Base-by-base conservation (phyloP, 306 rosid species). In the Medicago lupulina region DNA sequence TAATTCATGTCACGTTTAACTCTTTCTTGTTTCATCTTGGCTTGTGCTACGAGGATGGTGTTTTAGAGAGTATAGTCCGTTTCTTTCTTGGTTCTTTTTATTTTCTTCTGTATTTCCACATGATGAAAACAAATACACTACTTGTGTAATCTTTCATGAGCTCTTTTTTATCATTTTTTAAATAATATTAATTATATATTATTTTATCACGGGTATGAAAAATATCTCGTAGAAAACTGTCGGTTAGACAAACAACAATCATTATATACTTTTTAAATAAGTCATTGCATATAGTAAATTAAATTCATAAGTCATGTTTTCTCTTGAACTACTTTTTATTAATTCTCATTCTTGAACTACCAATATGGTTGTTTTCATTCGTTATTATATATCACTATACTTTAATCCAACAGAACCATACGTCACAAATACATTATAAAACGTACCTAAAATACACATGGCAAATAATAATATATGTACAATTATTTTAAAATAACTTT, bases 371-470 rank as follows among this genome's bases (percentile, higher is more conserved):
- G 65, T 70, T 7, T 23, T 70, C 17, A 65, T 59, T 57, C 16
- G n/a, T 23, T 15, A 70, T 14, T 40, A 2, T 31, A 18, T 1
- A 23, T 23, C 31, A 28, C 31, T 13, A 6, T 2, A 17, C 60
- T 38, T 57, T 13, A 41, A 13, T 40, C 62, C 50, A 73, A 60
- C 21, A 49, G 12, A 78, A 17, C 49, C 3, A 60, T 18, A 23
- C 28, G 14, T 12, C 39, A 74, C 9, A 0, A 66, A 1, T 10
- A 70, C 40, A 74, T 34, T 46, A 73, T 54, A 34, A 67, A 65
- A 57, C 54, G 39, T 9, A 67, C 70, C 76, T 67, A 67, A 67
- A 67, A 67, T 25, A 68, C 41, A 59, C 66, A 60, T 17, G 41
- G n/a, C 9, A 51, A 39, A 81, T 25, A 17, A 60, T 21, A 21